Base-by-base conservation (phyloP, 257 asterid genomes). In the Salvia miltiorrhiza region DNA sequence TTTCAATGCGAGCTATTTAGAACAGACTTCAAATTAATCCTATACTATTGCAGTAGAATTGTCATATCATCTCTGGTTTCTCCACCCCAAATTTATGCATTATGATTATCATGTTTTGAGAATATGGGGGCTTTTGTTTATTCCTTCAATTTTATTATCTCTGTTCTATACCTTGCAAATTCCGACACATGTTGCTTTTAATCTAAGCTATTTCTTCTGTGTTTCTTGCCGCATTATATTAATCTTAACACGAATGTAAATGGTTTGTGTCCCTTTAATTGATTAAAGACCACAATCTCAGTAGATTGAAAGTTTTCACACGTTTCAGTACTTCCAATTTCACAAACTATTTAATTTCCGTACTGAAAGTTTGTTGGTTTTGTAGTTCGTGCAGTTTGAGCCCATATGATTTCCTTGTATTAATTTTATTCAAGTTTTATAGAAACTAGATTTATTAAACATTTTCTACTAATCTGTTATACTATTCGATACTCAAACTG, bases 401-500 rank as follows among this genome's bases (percentile, higher is more conserved):
- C 37, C 28, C 67, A 56, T 44, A 45, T 30, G 13, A 1, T 12
- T 23, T 33, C 26, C 39, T 57, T 68, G 7, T 8, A 9, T 21
- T 33, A 47, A 11, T 56, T 59, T 37, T 56, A 23, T 65, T 55
- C 21, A 50, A 44, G 57, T 39, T 24, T 65, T 54, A 26, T 8
- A 63, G 58, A 44, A 24, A 23, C 67, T 70, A 52, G 61, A 47
- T 49, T 26, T 61, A 58, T 65, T 52, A 20, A 39, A 50, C 47
- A 16, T 62, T 59, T 80, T 33, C 65, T 37, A 24, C 55, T 54
- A 14, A 21, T 63, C 37, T 64, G 32, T 48, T 26, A 54, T 56
- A n/a, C n/a, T n/a, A 68, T 21, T 16, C 55, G 75, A 63, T 56
- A 32, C 33, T 47, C 49, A 49, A n/a, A 78, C 39, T 79, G 75